These are phyloP conservation scores for Sphaerulina populicola DNA, from an alignment of 2,329 filamentous ascomycete species.

Conservation along the genomic window DNA sequence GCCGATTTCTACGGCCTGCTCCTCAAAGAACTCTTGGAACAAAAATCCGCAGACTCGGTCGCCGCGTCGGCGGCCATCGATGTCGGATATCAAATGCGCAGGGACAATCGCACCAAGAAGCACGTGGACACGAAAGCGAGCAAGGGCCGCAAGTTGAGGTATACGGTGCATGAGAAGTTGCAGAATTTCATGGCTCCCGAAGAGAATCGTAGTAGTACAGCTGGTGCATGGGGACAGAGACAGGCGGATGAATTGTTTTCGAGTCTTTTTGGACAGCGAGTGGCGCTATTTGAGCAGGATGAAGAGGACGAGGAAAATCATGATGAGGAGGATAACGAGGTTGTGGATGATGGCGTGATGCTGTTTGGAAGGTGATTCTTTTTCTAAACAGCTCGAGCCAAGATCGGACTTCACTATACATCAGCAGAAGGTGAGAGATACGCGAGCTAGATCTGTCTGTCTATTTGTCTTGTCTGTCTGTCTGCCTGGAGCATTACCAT, in stretches of 20 bases:
- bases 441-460: neutral
- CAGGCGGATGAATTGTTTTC: slow-evolving; percentile 60
- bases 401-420: too few relatives aligned
- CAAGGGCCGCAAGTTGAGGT: slow-evolving; percentile 89
- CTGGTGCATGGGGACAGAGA: slow-evolving; percentile 64
- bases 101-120: slow-evolving; percentile 75
- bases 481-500: neutral
- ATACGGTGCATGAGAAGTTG: slow-evolving; percentile 91
- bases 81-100: slow-evolving; percentile 42
- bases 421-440: too few relatives aligned
- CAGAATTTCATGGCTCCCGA: slow-evolving; percentile 97
- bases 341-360: slow-evolving; percentile 27
- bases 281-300: slow-evolving; percentile 40
- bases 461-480: neutral
- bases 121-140: slow-evolving; percentile 88
- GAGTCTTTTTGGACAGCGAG: slow-evolving; percentile 42
- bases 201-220: slow-evolving; percentile 43
- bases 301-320: slow-evolving; percentile 21
- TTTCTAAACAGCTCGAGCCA: too few relatives aligned
- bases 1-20: slow-evolving; percentile 90
- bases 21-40: slow-evolving; percentile 85
- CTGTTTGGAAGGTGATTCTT: slow-evolving; percentile 23
- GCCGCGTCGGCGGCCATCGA: slow-evolving; percentile 35
- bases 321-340: slow-evolving; percentile 26
- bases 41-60: slow-evolving; percentile 55